Percentiles rank a stretch among this genome's conserved stretches.
phyloP scores from a whole-genome alignment of 345 rosid species.

The Citrus cavaleriei region DNA sequence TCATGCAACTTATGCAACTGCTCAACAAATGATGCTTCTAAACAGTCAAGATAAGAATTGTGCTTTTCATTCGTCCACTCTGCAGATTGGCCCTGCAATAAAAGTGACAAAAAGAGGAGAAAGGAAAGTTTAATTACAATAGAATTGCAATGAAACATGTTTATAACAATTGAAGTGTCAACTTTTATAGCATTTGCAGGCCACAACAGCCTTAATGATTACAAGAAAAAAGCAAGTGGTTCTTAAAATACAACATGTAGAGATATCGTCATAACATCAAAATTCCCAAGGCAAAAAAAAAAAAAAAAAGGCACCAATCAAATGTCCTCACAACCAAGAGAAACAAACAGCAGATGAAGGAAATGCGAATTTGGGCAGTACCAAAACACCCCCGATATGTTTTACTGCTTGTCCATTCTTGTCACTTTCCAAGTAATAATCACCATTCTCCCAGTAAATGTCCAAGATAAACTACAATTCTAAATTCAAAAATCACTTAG shows the following conservation, averaged over 20 bases:
- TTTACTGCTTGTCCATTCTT: background rate
- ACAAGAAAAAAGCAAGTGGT: background rate
- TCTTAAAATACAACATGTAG: background rate
- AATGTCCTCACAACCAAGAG: background rate
- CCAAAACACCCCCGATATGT: background rate
- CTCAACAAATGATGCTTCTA: constrained; percentile 69
- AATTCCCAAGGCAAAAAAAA: background rate
- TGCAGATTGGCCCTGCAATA: constrained; percentile 37
- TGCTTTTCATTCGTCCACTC: constrained; percentile 84
- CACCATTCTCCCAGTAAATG: background rate
- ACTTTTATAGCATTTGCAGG: background rate
- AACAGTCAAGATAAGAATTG: constrained; percentile 42
- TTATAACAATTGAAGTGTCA: background rate
- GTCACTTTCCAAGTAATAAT: background rate
- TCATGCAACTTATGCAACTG: constrained; percentile 55
- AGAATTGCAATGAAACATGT: background rate
- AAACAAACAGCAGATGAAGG: background rate
- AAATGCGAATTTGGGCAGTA: background rate
- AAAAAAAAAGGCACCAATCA: background rate
- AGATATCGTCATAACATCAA: background rate
- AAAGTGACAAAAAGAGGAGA: background rate
- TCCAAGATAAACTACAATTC: background rate
- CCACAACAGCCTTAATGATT: background rate
- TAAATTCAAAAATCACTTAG: background rate
- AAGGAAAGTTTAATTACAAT: background rate